Percentiles rank a stretch among this genome's conserved stretches.
Evolutionary conservation across 352 stramenopile species (phyloP).

Genomic region (Thalassiosira tumida): DNA sequence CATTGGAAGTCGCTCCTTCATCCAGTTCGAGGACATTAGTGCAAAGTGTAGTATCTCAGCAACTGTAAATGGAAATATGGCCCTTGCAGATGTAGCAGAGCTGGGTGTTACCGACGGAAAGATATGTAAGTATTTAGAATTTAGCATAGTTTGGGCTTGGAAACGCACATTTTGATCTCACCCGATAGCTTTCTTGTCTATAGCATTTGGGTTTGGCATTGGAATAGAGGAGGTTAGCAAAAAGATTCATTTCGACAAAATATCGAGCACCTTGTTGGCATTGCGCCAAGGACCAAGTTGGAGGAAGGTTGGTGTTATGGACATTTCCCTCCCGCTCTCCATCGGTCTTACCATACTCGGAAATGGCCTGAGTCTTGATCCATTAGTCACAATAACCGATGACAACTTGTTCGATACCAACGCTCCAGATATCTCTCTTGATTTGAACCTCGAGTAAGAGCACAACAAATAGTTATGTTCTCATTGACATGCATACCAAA

Average conservation of each 20-base stretch:
- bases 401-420: constrained; percentile 22
- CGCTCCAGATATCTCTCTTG: neutral
- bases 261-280: constrained; percentile 26
- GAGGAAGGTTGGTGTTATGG: constrained; percentile 46
- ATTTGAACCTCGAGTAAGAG: constrained; percentile 38
- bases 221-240: constrained; percentile 48
- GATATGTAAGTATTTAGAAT: too few species aligned
- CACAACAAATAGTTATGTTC: too few species aligned
- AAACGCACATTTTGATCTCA: too few species aligned
- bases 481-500: too few species aligned
- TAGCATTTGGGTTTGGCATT: constrained; percentile 59
- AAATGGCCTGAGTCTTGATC: neutral
- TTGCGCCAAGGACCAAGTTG: constrained; percentile 50
- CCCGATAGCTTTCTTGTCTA: too few species aligned
- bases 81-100: constrained; percentile 30
- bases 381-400: constrained; percentile 16
- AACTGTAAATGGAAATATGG: constrained; percentile 30
- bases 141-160: too few species aligned
- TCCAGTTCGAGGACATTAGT: constrained; percentile 70
- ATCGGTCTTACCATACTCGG: neutral
- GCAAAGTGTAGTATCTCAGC: constrained; percentile 46
- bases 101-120: constrained; percentile 46
- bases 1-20: constrained; percentile 46
- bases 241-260: constrained; percentile 56
- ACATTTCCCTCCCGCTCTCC: constrained; percentile 45